phyloP scores from a whole-genome alignment of 441 rosid species.

The Mallotus repandus region DNA sequence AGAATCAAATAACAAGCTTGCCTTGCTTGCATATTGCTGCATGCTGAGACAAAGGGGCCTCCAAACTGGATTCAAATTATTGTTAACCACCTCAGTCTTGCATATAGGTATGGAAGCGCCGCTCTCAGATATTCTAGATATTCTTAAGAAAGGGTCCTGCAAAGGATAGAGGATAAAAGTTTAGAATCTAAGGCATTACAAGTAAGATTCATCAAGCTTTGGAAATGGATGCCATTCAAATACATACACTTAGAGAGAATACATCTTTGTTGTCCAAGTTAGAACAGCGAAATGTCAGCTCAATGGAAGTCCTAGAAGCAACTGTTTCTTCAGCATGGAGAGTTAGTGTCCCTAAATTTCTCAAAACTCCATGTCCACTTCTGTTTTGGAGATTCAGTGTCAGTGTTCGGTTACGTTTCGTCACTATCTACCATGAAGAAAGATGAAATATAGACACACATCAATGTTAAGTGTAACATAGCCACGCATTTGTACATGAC shows the following conservation, averaged over 20 bases:
- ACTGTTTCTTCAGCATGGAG: slow-evolving; percentile 67
- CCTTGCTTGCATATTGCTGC: slow-evolving; percentile 88
- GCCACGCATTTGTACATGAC: too few species aligned
- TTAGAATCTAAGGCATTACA: neutral
- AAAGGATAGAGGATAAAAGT: slow-evolving; percentile 16
- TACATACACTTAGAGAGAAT: slow-evolving; percentile 74
- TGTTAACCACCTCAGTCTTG: slow-evolving; percentile 69
- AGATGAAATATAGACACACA: neutral
- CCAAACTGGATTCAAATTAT: slow-evolving; percentile 74
- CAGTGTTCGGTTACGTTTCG: too few species aligned
- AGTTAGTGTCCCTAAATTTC: slow-evolving; percentile 56
- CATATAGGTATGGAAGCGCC: slow-evolving; percentile 59
- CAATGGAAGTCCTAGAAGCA: slow-evolving; percentile 55
- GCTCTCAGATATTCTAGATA: slow-evolving; percentile 61
- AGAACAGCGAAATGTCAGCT: slow-evolving; percentile 49
- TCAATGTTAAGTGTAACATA: neutral
- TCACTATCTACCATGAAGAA: too few species aligned
- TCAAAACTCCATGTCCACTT: slow-evolving; percentile 32
- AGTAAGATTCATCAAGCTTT: neutral
- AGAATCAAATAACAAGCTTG: slow-evolving; percentile 28
- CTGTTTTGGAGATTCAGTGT: too few species aligned
- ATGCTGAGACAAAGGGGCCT: slow-evolving; percentile 53
- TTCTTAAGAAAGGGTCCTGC: slow-evolving; percentile 81
- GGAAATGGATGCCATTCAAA: slow-evolving; percentile 8
- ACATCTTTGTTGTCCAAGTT: slow-evolving; percentile 65